Evolutionary conservation across 2,329 filamentous ascomycete species (phyloP), one percentile per base, ranked within the genome.

Genomic region (Raffaelea deltoideospora): DNA sequence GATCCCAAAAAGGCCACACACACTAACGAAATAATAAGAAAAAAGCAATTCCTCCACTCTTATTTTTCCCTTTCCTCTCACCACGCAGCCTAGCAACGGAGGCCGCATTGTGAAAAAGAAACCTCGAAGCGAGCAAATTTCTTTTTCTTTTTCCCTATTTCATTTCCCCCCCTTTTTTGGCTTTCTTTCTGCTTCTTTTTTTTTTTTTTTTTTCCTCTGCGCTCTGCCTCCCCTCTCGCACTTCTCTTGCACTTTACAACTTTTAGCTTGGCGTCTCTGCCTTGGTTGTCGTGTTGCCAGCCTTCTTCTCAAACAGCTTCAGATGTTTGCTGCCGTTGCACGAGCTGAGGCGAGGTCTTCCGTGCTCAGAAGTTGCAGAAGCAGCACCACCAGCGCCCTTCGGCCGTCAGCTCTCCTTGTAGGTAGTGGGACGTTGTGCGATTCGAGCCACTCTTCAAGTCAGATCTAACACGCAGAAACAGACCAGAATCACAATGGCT

Each of bases 401-500:
- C 31, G 21, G 13, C 28, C 34, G 42, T 31, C 47, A 45, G 27
- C 47, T 7, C 43, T 33, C 15, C 33, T 42, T 34, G 42, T 40
- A 34, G 32, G 37, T 30, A n/a, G n/a, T n/a, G n/a, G n/a, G n/a
- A n/a, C n/a, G n/a, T n/a, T n/a, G n/a, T n/a, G n/a, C n/a, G n/a
- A n/a, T n/a, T n/a, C n/a, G n/a, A n/a, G n/a, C n/a, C n/a, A n/a
- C n/a, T n/a, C n/a, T n/a, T n/a, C n/a, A n/a, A n/a, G n/a, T n/a
- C n/a, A n/a, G n/a, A n/a, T n/a, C n/a, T n/a, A n/a, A n/a, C n/a
- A n/a, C n/a, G n/a, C n/a, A n/a, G n/a, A n/a, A n/a, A n/a, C n/a
- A 46, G 44, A 35, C 42, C 34, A 26, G 37, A 37, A 34, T 52
- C 47, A 47, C 48, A 55, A 75, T 76, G 70, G 65, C 70, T 32